A percentile compares a stretch with the other conserved stretches of the same genome.
Evolutionary conservation across 495 filamentous ascomycete species (phyloP).

Genomic region (Letharia columbiana): DNA sequence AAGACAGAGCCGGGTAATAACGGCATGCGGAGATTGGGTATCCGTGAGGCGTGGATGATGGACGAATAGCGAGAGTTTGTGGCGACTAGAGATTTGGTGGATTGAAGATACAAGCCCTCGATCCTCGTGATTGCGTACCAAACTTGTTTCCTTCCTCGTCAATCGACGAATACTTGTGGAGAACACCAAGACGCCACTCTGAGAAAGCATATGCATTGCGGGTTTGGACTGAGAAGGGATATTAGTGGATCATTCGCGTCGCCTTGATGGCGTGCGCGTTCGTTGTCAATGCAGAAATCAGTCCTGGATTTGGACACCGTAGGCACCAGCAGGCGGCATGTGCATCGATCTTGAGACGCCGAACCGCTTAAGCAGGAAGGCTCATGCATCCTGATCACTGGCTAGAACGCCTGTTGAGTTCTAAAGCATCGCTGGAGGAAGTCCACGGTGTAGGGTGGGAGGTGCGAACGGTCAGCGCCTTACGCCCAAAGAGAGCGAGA

Average conservation of each 20-base stretch:
- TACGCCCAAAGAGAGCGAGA: constrained; percentile 4
- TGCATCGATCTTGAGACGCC: constrained; percentile 8
- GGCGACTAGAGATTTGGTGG: neutral
- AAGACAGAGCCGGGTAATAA: neutral
- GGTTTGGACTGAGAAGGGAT: neutral
- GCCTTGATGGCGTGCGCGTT: neutral
- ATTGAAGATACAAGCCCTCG: neutral
- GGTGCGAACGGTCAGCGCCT: constrained; percentile 3
- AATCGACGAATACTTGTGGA: constrained; percentile 6
- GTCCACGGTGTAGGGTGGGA: neutral
- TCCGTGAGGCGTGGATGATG: constrained; percentile 14
- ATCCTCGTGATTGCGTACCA: neutral
- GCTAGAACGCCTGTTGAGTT: neutral
- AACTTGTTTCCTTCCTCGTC: neutral
- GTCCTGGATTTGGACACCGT: constrained; percentile 5
- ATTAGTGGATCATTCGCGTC: constrained; percentile 1
- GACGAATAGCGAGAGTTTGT: constrained; percentile 2
- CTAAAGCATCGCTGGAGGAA: neutral
- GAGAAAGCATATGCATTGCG: neutral
- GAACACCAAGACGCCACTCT: neutral
- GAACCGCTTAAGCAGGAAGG: neutral
- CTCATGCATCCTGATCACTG: constrained; percentile 5
- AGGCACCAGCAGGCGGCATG: neutral
- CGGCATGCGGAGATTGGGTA: constrained; percentile 15
- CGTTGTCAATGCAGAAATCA: constrained; percentile 6